Percentiles rank a stretch among this genome's conserved stretches.
Evolutionary conservation across 1,284 basidiomycete genomes (phyloP).

Genomic region (Rhodotorula sp.): DNA sequence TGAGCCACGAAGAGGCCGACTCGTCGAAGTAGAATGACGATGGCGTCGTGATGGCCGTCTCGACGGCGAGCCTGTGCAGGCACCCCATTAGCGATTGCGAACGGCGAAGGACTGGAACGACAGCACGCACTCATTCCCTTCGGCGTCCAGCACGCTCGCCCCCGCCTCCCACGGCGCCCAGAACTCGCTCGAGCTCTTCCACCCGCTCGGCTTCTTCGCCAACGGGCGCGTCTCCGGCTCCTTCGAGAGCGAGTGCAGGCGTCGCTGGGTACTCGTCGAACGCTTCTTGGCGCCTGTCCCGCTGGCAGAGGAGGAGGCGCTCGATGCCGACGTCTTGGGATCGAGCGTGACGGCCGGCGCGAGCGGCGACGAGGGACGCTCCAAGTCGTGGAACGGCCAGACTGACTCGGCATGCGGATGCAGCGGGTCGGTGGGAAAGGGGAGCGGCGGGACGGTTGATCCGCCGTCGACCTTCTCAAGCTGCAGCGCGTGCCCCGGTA

Average conservation of each 20-base stretch:
- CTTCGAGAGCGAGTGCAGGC: background rate
- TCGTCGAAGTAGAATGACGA: conserved; percentile 2
- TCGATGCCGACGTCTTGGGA: no score
- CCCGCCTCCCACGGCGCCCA: background rate
- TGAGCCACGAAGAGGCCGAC: background rate
- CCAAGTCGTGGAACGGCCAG: background rate
- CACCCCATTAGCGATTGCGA: background rate
- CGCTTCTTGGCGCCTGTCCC: no score
- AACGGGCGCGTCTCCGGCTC: background rate
- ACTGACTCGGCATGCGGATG: background rate
- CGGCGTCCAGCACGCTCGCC: background rate
- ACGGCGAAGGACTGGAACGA: background rate
- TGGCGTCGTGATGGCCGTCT: background rate
- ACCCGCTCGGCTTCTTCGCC: background rate
- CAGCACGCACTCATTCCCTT: background rate
- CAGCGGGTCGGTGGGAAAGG: background rate
- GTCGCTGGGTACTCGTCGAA: no score
- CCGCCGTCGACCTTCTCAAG: no score
- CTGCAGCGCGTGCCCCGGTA: no score
- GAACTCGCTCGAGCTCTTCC: background rate
- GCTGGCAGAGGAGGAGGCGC: no score
- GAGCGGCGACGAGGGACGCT: no score
- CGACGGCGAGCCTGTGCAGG: background rate
- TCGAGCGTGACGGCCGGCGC: no score
- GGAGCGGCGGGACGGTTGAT: no score